phyloP scores from a whole-genome alignment of 2,329 filamentous ascomycete species.

The Trichophyton mentagrophytes region DNA sequence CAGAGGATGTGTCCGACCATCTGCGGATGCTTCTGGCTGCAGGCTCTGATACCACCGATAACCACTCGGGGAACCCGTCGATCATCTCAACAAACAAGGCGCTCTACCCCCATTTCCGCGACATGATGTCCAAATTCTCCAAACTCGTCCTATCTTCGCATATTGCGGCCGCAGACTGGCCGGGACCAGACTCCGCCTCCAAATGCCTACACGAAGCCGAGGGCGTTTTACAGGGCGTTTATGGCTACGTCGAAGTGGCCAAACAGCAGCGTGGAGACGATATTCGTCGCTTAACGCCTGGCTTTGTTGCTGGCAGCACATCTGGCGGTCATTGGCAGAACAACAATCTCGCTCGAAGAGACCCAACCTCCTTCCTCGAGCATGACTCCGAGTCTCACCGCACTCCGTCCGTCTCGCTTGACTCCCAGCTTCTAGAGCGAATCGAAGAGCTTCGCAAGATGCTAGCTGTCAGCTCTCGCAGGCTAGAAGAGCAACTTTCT shows the following conservation, averaged over 20 bases:
- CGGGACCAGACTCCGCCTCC: constrained; percentile 79
- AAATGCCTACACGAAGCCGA: constrained; percentile 98
- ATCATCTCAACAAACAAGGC: constrained; percentile 98
- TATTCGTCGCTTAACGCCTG: constrained; percentile 82
- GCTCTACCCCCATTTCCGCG: constrained; percentile 89
- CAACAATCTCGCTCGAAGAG: constrained; percentile 49
- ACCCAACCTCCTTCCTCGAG: constrained; percentile 66
- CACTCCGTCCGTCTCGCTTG: constrained; percentile 63
- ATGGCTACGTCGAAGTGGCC: constrained; percentile 91
- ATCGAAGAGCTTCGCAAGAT: constrained; percentile 76
- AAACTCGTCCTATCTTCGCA: constrained; percentile 96
- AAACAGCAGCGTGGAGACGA: constrained; percentile 86
- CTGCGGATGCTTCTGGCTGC: constrained; percentile 85
- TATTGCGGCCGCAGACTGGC: constrained; percentile 92
- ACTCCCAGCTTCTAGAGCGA: constrained; percentile 64
- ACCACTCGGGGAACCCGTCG: constrained; percentile 96
- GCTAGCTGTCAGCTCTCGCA: constrained; percentile 72
- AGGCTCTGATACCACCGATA: constrained; percentile 93
- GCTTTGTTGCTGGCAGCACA: constrained; percentile 77
- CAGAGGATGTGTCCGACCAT: constrained; percentile 98
- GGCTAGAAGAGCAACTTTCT: constrained; percentile 67
- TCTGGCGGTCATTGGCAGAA: constrained; percentile 78
- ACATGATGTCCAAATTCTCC: constrained; percentile 99
- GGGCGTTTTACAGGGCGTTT: constrained; percentile 83
- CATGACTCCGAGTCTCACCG: constrained; percentile 60